Evolutionary conservation across 2,329 filamentous ascomycete genomes (phyloP), one percentile per base, ranked within the genome.

Genomic region (Claviceps maximensis): DNA sequence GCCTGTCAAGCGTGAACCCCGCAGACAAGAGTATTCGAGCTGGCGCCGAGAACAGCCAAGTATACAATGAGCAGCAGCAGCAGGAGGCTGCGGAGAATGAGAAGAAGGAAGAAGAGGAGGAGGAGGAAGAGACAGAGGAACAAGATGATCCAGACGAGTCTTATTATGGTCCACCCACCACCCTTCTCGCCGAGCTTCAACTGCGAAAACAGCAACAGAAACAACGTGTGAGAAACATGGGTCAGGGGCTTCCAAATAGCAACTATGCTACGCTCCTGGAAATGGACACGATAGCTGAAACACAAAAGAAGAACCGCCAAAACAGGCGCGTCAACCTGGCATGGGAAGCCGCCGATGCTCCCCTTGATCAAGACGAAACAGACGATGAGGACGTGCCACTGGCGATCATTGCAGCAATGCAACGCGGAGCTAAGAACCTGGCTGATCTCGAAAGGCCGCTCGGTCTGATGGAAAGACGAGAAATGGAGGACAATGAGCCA

Each of bases 401-500:
- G 4, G 93, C 86, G 12, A 74, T 97, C 58, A 75, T 98, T 17
- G 82, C 84, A 0, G 75, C 74, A 42, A 80, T 80, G 57, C 74
- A 78, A 8, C 72, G 76, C n/a, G 75, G 75, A 13, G 69, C 70
- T 33, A 69, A 74, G 54, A 72, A 75, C 49, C 67, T 75, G 55
- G 73, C 74, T 54, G 76, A 79, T 69, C 62, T 83, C 57, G 76
- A 82, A 68, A 70, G 82, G 12, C 86, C 87, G 0, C 66, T 89
- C 5, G 87, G 87, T 4, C 67, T 93, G 53, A 83, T 93, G 74
- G 86, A 94, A 63, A 82, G 81, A 60, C 82, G 88, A 47, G 85
- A 94, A 55, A 71, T 93, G 58, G 93, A 98, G 65, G 93, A 98
- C 62, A 93, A 89, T 53, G 93, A 97, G 65, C 90, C 93, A 0